Base-by-base conservation (phyloP, 1,284 basidiomycete species). In the Fistulinella staudtii region DNA sequence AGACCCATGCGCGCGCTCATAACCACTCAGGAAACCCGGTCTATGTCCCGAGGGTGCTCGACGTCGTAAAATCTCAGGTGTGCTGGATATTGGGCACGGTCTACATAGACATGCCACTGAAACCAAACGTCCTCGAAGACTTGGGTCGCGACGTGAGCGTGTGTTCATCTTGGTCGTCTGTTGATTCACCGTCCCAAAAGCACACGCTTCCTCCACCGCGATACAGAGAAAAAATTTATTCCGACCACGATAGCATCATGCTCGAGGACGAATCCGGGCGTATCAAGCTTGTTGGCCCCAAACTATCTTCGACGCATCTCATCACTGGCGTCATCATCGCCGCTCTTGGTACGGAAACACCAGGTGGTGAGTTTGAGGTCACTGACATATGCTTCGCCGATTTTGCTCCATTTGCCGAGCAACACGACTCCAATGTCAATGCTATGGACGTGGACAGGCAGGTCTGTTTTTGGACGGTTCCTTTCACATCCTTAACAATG, bases 21-120 rank as follows among this genome's bases (percentile, higher is more conserved):
- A 3, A 10, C 23, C 23, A 13, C 13, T 10, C 51, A 89, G 89
- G 82, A 8, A 75, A 79, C 25, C 90, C 93, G 1, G 68, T 78
- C 8, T 76, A 89, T 29, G 79, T 96, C 18, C 80, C 85, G 14
- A 78, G 93, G 27, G 89, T 98, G 6, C 79, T 99, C 4, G 94
- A 99, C 46, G 83, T 99, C 4, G 73, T 83, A 39, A 89, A 90
- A 56, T 85, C 85, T 0, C 74, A 89, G 53, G 69, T 95, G 41
- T 96, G 91, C 66, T 97, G 88, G 65, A 80, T 99, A 50, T 74
- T 96, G 46, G 95, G 95, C 3, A 99, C 95, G 0, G 82, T 98
- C 2, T 99, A 98, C 66, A 86, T 96, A 79, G 89, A 96, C 50
- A 98, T 99, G 96, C 90, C 90, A 4, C 75, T 97, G 45, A 99